Evolutionary conservation across 805 yeast genomes (phyloP).

Genomic region (Torulaspora franciscae): DNA sequence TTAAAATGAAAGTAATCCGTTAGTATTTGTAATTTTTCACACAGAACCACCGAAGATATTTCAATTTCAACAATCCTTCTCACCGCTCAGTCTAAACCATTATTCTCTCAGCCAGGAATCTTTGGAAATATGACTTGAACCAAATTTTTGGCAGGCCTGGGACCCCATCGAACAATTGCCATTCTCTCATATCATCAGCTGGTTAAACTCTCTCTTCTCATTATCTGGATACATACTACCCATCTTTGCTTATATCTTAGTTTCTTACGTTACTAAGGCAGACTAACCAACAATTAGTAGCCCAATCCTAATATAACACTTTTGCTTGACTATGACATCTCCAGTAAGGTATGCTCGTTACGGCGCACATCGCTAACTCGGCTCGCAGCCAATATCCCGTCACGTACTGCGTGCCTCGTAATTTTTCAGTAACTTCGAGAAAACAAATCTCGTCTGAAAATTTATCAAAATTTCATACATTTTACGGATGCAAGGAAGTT

Average conservation of each 20-base stretch:
- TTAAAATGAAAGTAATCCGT: slow-evolving; percentile 28
- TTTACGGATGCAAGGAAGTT: not conserved
- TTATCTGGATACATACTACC: slow-evolving; percentile 56
- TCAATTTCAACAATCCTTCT: not conserved
- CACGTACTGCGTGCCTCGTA: not conserved
- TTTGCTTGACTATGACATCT: slow-evolving; percentile 1
- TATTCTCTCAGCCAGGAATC: no score
- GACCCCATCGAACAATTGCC: no score
- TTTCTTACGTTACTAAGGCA: slow-evolving; percentile 8
- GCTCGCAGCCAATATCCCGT: not conserved
- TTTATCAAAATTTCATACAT: not conserved
- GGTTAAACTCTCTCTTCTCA: not conserved
- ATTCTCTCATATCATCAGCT: not conserved
- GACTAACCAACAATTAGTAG: not conserved
- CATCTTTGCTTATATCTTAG: slow-evolving; percentile 49
- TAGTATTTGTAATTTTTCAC: slow-evolving; percentile 28
- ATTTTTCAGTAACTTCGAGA: not conserved
- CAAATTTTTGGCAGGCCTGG: no score
- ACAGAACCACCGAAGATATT: not conserved
- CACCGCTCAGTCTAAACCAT: no score
- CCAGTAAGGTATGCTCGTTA: slow-evolving; percentile 1
- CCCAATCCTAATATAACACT: not conserved
- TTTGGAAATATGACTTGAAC: no score
- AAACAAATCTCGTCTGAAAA: not conserved
- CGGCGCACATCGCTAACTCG: not conserved